Conservation (phyloP, 2,329 filamentous ascomycete genomes). For the Ophiostoma pallidulum region DNA sequence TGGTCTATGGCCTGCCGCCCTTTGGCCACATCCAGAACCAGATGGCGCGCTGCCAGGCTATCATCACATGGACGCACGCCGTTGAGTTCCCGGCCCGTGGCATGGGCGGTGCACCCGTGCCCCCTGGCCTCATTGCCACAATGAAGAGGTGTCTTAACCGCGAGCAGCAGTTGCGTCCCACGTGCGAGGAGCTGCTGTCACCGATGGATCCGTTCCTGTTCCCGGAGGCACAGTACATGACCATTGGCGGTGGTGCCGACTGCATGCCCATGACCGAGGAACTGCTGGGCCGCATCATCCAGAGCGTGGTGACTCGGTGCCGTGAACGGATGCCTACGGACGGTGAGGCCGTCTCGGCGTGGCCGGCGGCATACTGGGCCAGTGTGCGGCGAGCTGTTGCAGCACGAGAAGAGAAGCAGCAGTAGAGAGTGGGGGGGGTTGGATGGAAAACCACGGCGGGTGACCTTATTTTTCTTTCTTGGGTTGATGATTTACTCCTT, state of each 20-base stretch:
- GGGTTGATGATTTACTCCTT: not conserved
- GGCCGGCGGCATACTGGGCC: constrained; percentile 54
- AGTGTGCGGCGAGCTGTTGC: constrained; percentile 45
- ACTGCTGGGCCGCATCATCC: constrained; percentile 50
- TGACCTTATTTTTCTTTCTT: too few relatives aligned
- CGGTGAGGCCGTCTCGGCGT: constrained; percentile 43
- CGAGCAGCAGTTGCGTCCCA: constrained; percentile 53
- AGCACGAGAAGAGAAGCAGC: constrained; percentile 20
- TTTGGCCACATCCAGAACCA: constrained; percentile 88
- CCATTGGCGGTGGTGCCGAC: constrained; percentile 23
- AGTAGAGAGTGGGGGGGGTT: not conserved
- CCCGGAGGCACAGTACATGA: constrained; percentile 35
- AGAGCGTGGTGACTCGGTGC: constrained; percentile 52
- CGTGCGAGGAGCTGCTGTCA: constrained; percentile 52
- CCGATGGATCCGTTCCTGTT: constrained; percentile 54
- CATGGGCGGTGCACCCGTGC: constrained; percentile 54
- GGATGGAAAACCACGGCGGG: too few relatives aligned
- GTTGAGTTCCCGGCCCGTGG: constrained; percentile 65
- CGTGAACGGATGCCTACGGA: constrained; percentile 50
- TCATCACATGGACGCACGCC: constrained; percentile 65
- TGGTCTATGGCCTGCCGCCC: constrained; percentile 94
- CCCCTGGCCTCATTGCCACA: constrained; percentile 48
- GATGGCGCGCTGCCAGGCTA: constrained; percentile 77
- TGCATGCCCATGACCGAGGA: constrained; percentile 54
- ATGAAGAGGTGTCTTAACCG: constrained; percentile 54